Evolutionary conservation across 2,329 filamentous ascomycete species (phyloP).

Genomic region (Exserohilum rostratum): DNA sequence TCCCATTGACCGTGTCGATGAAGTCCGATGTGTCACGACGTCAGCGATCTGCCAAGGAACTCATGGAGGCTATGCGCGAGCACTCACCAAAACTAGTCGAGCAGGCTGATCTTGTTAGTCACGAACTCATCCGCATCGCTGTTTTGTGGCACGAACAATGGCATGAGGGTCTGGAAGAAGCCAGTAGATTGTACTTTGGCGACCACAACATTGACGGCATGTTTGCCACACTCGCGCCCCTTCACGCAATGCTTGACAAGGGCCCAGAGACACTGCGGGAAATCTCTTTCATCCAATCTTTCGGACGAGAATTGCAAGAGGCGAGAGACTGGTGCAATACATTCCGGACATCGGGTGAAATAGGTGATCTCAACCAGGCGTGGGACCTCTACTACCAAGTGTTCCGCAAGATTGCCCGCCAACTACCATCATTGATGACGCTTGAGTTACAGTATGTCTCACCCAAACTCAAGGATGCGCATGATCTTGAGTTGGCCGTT

Average conservation of each 20-base stretch:
- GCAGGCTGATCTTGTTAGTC: constrained; percentile 92
- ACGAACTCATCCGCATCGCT: constrained; percentile 94
- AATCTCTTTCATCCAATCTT: constrained; percentile 96
- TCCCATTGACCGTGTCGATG: constrained; percentile 96
- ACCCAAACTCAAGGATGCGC: constrained; percentile 84
- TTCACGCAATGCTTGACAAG: constrained; percentile 88
- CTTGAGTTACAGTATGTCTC: constrained; percentile 97
- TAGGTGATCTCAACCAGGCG: constrained; percentile 94
- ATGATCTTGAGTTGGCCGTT: constrained; percentile 89
- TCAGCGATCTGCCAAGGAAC: constrained; percentile 84
- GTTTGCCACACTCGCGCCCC: constrained; percentile 86
- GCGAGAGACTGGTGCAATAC: constrained; percentile 95
- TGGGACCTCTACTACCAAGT: constrained; percentile 99
- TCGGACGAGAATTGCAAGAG: constrained; percentile 92
- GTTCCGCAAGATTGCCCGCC: constrained; percentile 91
- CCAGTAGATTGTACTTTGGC: constrained; percentile 93
- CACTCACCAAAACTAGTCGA: constrained; percentile 92
- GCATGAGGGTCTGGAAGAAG: constrained; percentile 98
- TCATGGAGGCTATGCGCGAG: constrained; percentile 98
- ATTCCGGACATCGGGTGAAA: constrained; percentile 85
- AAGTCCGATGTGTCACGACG: constrained; percentile 88
- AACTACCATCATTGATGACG: constrained; percentile 89
- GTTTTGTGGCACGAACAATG: constrained; percentile 99
- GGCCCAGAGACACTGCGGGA: constrained; percentile 93
- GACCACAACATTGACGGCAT: constrained; percentile 98